Base-by-base conservation (phyloP, 176 grass and related monocot genomes). In the Guadua angustifolia region DNA sequence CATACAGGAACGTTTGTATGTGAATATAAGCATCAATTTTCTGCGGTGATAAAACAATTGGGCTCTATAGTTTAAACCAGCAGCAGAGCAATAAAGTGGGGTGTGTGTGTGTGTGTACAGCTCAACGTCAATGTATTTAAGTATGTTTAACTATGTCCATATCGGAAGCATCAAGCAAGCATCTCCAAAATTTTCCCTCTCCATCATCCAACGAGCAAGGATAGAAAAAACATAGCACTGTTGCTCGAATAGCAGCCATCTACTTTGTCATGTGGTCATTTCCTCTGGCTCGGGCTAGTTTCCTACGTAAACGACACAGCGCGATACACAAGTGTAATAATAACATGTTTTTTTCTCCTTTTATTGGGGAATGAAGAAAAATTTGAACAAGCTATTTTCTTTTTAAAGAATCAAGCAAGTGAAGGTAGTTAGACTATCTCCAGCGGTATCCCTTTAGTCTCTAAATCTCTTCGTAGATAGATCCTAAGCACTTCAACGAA, bases 11-110 rank as follows among this genome's bases (percentile, higher is more conserved):
- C 32, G 33, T 16, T 29, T 84, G 73, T 85, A 62, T 79, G 73
- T 86, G 66, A 82, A 81, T 74, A 73, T 74, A 73, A 88, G 66
- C 43, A 79, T 42, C 60, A 51, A 11, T 53, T 86, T 73, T 86
- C 9, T 51, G 29, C 35, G 36, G 58, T 72, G 68, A 63, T 79
- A 16, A 57, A 84, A 89, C 83, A 65, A 82, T 63, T 53, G n/a
- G 72, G 47, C 50, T 61, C 24, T 66, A 33, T 44, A 53, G 43
- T 25, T 47, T 9, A 47, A 59, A 40, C 9, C 39, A 59, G 21
- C 40, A 47, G 58, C 57, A 46, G 47, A 56, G 38, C 18, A 22
- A n/a, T 57, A 73, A 14, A 51, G 39, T 79, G 49, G 39, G 62
- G 1, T 4, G n/a, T n/a, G n/a, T 38, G 18, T 55, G 3, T 45